These are phyloP conservation scores for Catharanthus roseus DNA, from an alignment of 257 asterid genomes.

Conservation along the genomic window DNA sequence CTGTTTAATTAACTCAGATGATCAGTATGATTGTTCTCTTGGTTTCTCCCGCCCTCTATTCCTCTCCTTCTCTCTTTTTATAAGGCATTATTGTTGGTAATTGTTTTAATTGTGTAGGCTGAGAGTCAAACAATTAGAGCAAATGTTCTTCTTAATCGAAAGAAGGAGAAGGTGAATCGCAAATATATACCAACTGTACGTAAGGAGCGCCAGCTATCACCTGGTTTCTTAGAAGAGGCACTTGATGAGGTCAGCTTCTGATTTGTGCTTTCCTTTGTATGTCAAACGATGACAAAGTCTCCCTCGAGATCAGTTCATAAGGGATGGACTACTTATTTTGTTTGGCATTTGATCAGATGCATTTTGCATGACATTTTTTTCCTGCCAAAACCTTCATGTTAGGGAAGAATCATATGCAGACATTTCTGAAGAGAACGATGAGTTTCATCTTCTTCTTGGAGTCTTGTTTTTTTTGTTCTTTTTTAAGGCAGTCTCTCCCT, in stretches of 20 bases:
- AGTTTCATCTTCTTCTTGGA: not conserved
- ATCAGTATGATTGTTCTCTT: not conserved
- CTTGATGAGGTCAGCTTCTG: conserved; percentile 73
- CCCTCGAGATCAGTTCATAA: not conserved
- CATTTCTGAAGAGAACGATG: not conserved
- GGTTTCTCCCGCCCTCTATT: not conserved
- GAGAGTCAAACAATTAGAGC: conserved; percentile 82
- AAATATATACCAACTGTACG: conserved; percentile 85
- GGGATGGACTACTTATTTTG: not conserved
- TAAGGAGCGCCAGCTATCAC: conserved; percentile 92
- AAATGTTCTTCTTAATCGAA: conserved; percentile 76
- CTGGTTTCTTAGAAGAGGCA: conserved; percentile 95
- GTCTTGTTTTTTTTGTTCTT: not conserved
- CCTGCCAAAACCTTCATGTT: not conserved
- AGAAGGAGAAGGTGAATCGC: conserved; percentile 90
- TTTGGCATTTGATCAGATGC: not conserved
- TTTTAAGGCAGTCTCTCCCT: not conserved
- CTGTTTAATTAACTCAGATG: not conserved
- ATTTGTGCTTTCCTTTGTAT: conserved; percentile 6
- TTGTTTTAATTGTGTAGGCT: conserved; percentile 44
- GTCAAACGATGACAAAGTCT: not conserved
- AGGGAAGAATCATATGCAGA: not conserved
- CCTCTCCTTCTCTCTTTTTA: not conserved
- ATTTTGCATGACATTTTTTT: not conserved
- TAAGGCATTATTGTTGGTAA: not conserved